Evolutionary conservation across 2,329 filamentous ascomycete genomes (phyloP), one percentile per base, ranked within the genome.

Genomic region (Arthroderma uncinatum): DNA sequence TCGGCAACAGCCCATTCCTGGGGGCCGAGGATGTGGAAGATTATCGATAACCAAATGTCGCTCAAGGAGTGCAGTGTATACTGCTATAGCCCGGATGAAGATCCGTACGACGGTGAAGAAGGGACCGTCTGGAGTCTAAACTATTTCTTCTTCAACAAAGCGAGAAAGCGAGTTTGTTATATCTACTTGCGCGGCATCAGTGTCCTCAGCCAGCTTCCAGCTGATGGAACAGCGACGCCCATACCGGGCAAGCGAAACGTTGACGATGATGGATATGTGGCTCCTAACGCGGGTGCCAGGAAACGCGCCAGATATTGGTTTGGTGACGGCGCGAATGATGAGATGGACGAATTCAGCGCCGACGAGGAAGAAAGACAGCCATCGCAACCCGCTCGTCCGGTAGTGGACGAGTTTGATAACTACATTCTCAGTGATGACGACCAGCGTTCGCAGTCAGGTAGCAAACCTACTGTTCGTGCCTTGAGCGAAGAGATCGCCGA

Each of bases 81-180:
- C 71, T 87, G 86, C 57, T 98, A 95, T 74, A 82, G 86, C 54
- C 93, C 93, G 0, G 85, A 89, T 40, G 88, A 91, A 60, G 91
- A 95, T 67, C 89, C 90, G 0, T 95, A 94, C 65, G 90, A 90
- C 61, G 91, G 95, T 59, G 92, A 95, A 60, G 90, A 96, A 67
- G 88, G 89, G 60, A 86, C 91, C 8, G 91, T 98, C 61, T 98
- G 92, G 92, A 90, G 88, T 53, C 79, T 91, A 61, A 91, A 97
- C 71, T 96, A 95, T 73, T 95, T 98, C 76, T 95, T 97, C 72
- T 97, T 96, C 80, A 96, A 95, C 77, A 92, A 92, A 66, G 78
- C 84, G 25, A 81, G 86, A 67, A 97, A 97, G 76, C 84, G 93
- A 42, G 92, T 98, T 16, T 91, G 89, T 60, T 98, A 98, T 70